Percentiles rank a stretch among this genome's conserved stretches.
Evolutionary conservation across 2,329 filamentous ascomycete genomes (phyloP).

Genomic region (Penicillium sp.): DNA sequence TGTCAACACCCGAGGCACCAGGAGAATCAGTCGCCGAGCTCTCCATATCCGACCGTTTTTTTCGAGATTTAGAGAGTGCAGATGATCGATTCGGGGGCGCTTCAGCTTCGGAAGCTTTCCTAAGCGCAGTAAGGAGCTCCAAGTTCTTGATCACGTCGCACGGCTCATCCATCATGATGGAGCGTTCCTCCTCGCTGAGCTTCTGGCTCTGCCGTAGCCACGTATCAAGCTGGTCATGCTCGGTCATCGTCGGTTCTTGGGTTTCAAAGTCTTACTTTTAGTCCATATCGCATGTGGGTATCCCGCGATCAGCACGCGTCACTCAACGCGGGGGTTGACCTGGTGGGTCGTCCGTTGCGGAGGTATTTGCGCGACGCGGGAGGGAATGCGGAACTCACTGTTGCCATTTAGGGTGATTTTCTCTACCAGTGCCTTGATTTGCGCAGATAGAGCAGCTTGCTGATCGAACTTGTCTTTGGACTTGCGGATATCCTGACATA

Average conservation of each 20-base stretch:
- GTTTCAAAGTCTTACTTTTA: constrained; percentile 13
- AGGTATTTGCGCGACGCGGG: background rate
- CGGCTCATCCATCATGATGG: constrained; percentile 50
- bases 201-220: constrained; percentile 49
- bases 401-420: constrained; percentile 45
- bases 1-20: constrained; percentile 44
- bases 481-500: constrained; percentile 44
- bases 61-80: constrained; percentile 46
- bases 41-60: constrained; percentile 48
- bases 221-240: constrained; percentile 47
- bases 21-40: constrained; percentile 47
- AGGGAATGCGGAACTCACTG: constrained; percentile 34
- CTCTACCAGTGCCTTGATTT: constrained; percentile 45
- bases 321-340: background rate
- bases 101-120: constrained; percentile 49
- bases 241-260: constrained; percentile 37
- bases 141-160: constrained; percentile 53
- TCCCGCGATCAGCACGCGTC: background rate
- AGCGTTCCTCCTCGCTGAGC: constrained; percentile 50
- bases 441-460: constrained; percentile 39
- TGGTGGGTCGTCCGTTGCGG: background rate
- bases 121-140: constrained; percentile 50
- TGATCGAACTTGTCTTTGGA: constrained; percentile 47
- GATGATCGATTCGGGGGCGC: constrained; percentile 39
- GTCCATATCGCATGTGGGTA: background rate